These are phyloP conservation scores for Serendipita sp. DNA, from an alignment of 768 basidiomycete genomes.

Conservation along the genomic window DNA sequence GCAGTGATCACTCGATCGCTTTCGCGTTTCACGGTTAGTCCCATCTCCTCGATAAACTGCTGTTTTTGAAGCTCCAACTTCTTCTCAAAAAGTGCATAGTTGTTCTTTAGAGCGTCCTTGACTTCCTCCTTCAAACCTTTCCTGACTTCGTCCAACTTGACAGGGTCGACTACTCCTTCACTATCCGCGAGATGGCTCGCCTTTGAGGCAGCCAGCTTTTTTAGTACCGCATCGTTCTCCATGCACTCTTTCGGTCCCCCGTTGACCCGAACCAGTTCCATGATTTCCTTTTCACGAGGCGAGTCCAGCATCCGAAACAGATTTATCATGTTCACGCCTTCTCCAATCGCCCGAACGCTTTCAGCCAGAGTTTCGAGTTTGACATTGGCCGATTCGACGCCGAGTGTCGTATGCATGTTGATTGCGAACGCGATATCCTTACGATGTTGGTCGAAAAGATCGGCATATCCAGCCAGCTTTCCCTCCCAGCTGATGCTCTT, in stretches of 20 bases:
- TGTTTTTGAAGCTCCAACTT: too few relatives aligned
- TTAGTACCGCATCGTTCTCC: constrained; percentile 20
- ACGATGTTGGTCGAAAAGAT: constrained; percentile 11
- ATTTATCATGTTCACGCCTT: constrained; percentile 7
- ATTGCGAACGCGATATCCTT: too few relatives aligned
- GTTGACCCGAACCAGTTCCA: constrained; percentile 24
- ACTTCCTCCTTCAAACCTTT: too few relatives aligned
- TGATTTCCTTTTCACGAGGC: constrained; percentile 24
- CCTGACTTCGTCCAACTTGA: too few relatives aligned
- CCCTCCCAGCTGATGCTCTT: constrained; percentile 18
- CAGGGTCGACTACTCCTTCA: too few relatives aligned
- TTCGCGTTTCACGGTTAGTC: too few relatives aligned
- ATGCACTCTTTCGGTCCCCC: constrained; percentile 24
- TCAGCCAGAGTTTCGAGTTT: constrained; percentile 11
- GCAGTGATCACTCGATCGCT: too few relatives aligned
- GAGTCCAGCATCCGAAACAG: constrained; percentile 21
- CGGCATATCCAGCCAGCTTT: constrained; percentile 14
- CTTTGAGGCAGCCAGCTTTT: constrained; percentile 8
- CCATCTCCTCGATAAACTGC: too few relatives aligned
- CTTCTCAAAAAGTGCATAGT: too few relatives aligned
- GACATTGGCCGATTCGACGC: constrained; percentile 13
- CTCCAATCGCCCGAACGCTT: constrained; percentile 9
- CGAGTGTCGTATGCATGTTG: not conserved
- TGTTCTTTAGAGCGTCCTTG: too few relatives aligned
- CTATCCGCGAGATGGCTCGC: too few relatives aligned